Base-by-base conservation (phyloP, 345 rosid species). In the Ailanthus altissimus region DNA sequence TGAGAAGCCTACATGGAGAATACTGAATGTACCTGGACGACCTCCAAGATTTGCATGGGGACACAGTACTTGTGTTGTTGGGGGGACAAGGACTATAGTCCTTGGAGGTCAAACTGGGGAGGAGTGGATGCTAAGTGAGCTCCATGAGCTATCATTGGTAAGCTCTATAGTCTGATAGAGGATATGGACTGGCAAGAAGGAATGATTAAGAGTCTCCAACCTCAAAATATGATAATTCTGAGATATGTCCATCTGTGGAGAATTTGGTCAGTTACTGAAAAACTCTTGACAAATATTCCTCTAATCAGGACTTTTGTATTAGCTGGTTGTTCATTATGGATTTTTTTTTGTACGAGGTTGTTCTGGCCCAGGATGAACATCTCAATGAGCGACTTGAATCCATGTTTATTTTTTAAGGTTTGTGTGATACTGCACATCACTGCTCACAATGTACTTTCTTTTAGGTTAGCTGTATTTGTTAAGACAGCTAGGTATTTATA, bases 1-100 rank as follows among this genome's bases (percentile, higher is more conserved):
- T 26, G 98, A 93, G 65, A 93, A 93, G 66, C 98, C 98, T 2
- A 90, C 97, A 10, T 93, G 94, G 97, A 89, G 97, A 80, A 83
- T 91, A 78, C 83, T 93, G 64, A 93, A 91, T 86, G 94, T 91
- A 49, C 98, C 97, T 0, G 98, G 97, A 50, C 76, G 88, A 65
- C 93, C 97, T 5, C 97, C 97, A 4, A 79, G 97, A 70, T 91
- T 93, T 79, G 97, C 98, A 36, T 93, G 97, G 98, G 98, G 98
- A 59, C 98, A 93, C 70, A 91, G 97, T 69, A 93, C 94, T 2
- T 93, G 98, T 84, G 94, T 93, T 26, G 98, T 93, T 1, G 98
- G 94, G 40, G 97, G 98, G 47, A 93, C 98, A 25, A 89, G 94
- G 70, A 93, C 93, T 47, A 87, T 93, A 62, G 94, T 91, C 60